phyloP scores from a whole-genome alignment of 495 filamentous ascomycete genomes.

The Pyrenula aspistea region DNA sequence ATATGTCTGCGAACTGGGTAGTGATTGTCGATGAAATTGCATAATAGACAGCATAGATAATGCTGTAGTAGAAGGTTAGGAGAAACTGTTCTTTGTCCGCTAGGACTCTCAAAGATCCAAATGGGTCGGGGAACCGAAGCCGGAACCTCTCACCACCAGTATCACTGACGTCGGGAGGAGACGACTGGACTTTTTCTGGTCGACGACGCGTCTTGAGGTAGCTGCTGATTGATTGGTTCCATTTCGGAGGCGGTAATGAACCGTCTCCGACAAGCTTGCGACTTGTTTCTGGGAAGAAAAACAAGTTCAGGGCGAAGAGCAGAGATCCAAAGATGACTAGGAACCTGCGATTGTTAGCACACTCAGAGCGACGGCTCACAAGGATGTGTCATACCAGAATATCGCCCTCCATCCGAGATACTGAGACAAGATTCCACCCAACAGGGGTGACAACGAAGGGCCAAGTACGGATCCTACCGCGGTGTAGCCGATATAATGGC shows the following conservation, averaged over 20 bases:
- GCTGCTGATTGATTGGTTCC: slow-evolving; percentile 17
- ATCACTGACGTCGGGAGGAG: not conserved
- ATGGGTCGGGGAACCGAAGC: not conserved
- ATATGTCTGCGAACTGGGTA: slow-evolving; percentile 18
- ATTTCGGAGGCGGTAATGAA: slow-evolving; percentile 21
- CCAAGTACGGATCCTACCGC: slow-evolving; percentile 11
- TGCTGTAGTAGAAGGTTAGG: slow-evolving; percentile 28
- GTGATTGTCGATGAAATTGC: slow-evolving; percentile 19
- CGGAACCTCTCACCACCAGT: not conserved
- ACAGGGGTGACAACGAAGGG: slow-evolving; percentile 45
- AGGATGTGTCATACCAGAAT: too few relatives aligned
- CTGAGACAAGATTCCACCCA: slow-evolving; percentile 52
- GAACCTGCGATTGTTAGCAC: too few relatives aligned
- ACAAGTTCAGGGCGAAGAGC: slow-evolving; percentile 13
- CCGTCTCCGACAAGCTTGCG: slow-evolving; percentile 37
- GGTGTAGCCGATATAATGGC: slow-evolving; percentile 29
- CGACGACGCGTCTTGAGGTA: not conserved
- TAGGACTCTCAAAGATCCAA: not conserved
- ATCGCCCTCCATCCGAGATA: slow-evolving; percentile 59
- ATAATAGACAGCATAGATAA: slow-evolving; percentile 22
- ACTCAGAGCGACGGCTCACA: too few relatives aligned
- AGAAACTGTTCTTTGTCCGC: slow-evolving; percentile 24
- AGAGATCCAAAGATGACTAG: slow-evolving; percentile 44
- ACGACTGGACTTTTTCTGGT: not conserved
- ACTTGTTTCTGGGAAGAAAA: slow-evolving; percentile 30